Conservation (phyloP, 495 filamentous ascomycete species). For the Neurospora sublineolata region DNA sequence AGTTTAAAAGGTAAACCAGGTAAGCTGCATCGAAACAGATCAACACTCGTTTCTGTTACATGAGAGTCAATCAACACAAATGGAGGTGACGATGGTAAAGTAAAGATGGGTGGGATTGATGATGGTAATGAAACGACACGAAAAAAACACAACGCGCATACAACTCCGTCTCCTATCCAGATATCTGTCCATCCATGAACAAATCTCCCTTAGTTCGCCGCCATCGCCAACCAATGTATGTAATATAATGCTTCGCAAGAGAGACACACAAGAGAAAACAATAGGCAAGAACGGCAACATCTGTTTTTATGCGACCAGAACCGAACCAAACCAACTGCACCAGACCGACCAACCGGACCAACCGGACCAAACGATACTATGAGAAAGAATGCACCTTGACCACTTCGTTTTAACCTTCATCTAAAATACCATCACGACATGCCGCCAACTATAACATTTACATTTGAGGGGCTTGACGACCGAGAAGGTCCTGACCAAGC, state of each 20-base stretch:
- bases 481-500: background rate
- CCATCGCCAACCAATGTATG: background rate
- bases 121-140: background rate
- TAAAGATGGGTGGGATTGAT: no score
- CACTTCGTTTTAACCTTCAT: background rate
- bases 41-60: no score
- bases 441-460: background rate
- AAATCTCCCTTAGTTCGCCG: background rate
- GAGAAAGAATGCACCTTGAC: background rate
- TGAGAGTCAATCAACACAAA: no score
- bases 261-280: background rate
- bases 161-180: slow-evolving; percentile 1
- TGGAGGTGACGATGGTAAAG: no score
- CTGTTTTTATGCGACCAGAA: background rate
- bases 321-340: background rate
- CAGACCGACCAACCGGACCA: background rate
- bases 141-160: background rate
- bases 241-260: background rate
- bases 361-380: background rate
- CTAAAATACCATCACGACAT: background rate
- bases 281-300: background rate
- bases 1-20: no score
- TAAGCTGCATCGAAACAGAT: no score
- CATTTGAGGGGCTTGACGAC: background rate
- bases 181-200: background rate